Percentiles rank a stretch among this genome's conserved stretches.
Conservation (phyloP, 2,329 filamentous ascomycete species). For the Amauroascus niger region DNA sequence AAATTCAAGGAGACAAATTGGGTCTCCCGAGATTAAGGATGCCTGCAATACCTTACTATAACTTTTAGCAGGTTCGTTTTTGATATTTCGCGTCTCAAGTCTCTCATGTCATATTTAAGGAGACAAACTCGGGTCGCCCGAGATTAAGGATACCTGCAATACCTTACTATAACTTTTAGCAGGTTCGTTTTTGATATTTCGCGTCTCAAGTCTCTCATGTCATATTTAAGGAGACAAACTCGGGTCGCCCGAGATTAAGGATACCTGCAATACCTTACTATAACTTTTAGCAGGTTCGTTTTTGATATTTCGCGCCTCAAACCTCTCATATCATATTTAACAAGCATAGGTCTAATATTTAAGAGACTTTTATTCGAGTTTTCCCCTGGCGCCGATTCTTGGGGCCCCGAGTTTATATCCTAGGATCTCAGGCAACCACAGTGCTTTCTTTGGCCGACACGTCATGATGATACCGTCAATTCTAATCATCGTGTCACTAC, state of each 20-base stretch:
- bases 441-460: not conserved
- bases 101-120: too few species aligned
- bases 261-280: not conserved
- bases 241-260: not conserved
- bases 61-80: not conserved
- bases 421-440: not conserved
- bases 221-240: too few species aligned
- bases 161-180: not conserved
- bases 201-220: too few species aligned
- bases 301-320: not conserved
- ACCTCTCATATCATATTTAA: too few species aligned
- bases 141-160: not conserved
- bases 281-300: not conserved
- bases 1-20: too few species aligned
- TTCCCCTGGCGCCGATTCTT: not conserved
- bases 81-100: too few species aligned
- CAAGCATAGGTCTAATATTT: too few species aligned
- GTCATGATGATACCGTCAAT: not conserved
- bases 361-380: not conserved
- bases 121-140: not conserved
- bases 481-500: not conserved
- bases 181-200: not conserved
- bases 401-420: not conserved
- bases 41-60: not conserved
- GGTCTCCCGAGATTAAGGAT: not conserved